Percentiles rank a stretch among this genome's conserved stretches.
Conservation (phyloP, 176 grass and related monocot genomes). For the barley (Hordeum vulgare) region DNA sequence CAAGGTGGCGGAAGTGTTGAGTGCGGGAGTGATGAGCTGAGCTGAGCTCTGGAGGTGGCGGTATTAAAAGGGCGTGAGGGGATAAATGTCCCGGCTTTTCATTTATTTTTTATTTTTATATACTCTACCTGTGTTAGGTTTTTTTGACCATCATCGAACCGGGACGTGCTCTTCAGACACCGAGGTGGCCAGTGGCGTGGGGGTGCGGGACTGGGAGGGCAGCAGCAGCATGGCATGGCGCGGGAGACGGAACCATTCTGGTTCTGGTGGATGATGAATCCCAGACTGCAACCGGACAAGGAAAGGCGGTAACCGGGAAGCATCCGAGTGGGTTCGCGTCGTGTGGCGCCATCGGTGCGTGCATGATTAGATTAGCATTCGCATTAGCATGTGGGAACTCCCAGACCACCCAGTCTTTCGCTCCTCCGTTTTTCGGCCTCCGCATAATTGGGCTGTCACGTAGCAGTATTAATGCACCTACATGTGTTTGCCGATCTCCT, state of each 20-base stretch:
- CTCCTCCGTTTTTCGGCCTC: neutral
- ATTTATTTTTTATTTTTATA: neutral
- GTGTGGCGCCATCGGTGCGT: neutral
- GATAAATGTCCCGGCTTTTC: neutral
- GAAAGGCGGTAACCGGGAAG: neutral
- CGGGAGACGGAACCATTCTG: neutral
- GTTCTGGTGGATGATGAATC: neutral
- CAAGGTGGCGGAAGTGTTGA: neutral
- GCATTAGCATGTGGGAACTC: slow-evolving; percentile 29
- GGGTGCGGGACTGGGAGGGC: neutral
- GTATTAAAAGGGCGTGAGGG: slow-evolving; percentile 43
- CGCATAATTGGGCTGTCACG: neutral
- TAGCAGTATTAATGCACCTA: neutral
- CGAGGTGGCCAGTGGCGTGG: slow-evolving; percentile 12
- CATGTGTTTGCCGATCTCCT: slow-evolving; percentile 26
- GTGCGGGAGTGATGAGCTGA: slow-evolving; percentile 23
- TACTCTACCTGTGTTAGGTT: neutral
- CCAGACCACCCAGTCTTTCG: neutral
- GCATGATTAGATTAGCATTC: slow-evolving; percentile 4
- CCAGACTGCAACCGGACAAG: slow-evolving; percentile 19
- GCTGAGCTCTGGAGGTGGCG: neutral
- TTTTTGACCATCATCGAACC: neutral
- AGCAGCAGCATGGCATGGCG: neutral
- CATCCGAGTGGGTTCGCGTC: neutral
- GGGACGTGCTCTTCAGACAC: neutral